Percentiles rank a stretch among this genome's conserved stretches.
phyloP scores from a whole-genome alignment of 2,329 filamentous ascomycete species.

The Trichoderma citrinoviride region DNA sequence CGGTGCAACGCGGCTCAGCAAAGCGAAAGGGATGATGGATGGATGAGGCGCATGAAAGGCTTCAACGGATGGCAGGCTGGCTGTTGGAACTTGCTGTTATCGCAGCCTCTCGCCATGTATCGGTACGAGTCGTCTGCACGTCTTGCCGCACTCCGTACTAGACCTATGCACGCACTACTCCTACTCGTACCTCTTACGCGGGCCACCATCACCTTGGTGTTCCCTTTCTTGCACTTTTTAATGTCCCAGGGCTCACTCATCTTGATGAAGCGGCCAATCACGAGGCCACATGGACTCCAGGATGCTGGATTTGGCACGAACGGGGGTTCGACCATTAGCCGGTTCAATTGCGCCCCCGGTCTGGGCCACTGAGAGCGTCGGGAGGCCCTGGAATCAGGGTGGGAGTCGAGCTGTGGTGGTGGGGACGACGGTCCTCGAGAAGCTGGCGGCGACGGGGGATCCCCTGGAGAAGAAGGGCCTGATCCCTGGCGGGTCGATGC shows the following conservation, averaged over 20 bases:
- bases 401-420: constrained; percentile 9
- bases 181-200: not conserved
- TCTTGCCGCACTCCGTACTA: not conserved
- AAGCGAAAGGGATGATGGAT: not conserved
- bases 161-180: constrained; percentile 4
- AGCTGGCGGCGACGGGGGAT: constrained; percentile 9
- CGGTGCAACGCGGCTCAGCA: not conserved
- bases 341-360: constrained; percentile 10
- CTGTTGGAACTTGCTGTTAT: too few species aligned
- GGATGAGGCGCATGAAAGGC: too few species aligned
- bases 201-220: not conserved
- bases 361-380: constrained; percentile 15
- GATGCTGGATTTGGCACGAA: constrained; percentile 20
- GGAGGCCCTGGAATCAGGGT: constrained; percentile 1
- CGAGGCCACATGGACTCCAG: constrained; percentile 15
- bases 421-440: constrained; percentile 7
- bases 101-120: not conserved
- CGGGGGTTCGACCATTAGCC: constrained; percentile 13
- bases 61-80: too few species aligned
- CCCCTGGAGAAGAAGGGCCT: not conserved
- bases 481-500: not conserved
- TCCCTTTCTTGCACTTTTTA: constrained; percentile 2
- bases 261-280: constrained; percentile 17
- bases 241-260: constrained; percentile 3
- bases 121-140: not conserved